phyloP scores from a whole-genome alignment of 306 rosid genomes.

The Dicorynia guianensis region DNA sequence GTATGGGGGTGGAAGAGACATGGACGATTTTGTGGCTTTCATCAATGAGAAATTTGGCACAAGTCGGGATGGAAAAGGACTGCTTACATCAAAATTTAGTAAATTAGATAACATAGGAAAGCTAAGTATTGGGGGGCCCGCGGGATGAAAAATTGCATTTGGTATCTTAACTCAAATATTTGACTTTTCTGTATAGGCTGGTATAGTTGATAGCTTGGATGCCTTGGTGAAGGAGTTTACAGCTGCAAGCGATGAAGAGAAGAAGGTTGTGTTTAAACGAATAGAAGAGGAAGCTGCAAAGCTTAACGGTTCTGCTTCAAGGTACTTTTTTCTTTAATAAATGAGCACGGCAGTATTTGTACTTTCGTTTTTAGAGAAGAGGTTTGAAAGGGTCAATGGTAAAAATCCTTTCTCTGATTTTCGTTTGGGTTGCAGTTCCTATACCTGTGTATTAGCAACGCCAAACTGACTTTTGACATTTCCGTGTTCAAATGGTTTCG shows the following conservation, averaged over 20 bases:
- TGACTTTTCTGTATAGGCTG: conserved; percentile 70
- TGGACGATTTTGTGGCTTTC: conserved; percentile 79
- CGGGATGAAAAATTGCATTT: conserved; percentile 1
- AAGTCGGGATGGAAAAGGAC: conserved; percentile 79
- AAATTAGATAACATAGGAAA: conserved; percentile 17
- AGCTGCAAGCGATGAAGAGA: conserved; percentile 73
- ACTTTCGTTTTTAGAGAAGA: no score
- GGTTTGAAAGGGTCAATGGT: no score
- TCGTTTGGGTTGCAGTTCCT: no score
- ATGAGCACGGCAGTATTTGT: no score
- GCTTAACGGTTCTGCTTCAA: conserved; percentile 80
- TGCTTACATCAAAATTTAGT: conserved; percentile 75
- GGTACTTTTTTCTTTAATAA: conserved; percentile 52
- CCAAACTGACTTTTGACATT: no score
- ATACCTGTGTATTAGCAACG: no score
- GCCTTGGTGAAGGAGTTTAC: conserved; percentile 81
- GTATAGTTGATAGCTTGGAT: conserved; percentile 66
- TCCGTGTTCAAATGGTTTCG: no score
- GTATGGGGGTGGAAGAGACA: conserved; percentile 86
- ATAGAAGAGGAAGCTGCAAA: conserved; percentile 80
- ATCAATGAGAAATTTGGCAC: conserved; percentile 81
- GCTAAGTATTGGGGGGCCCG: neutral
- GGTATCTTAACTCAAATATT: conserved; percentile 22
- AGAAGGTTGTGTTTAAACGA: conserved; percentile 58
- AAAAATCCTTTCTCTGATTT: no score